phyloP scores from a whole-genome alignment of 1,284 basidiomycete genomes.

The Ceratobasidium sp. region DNA sequence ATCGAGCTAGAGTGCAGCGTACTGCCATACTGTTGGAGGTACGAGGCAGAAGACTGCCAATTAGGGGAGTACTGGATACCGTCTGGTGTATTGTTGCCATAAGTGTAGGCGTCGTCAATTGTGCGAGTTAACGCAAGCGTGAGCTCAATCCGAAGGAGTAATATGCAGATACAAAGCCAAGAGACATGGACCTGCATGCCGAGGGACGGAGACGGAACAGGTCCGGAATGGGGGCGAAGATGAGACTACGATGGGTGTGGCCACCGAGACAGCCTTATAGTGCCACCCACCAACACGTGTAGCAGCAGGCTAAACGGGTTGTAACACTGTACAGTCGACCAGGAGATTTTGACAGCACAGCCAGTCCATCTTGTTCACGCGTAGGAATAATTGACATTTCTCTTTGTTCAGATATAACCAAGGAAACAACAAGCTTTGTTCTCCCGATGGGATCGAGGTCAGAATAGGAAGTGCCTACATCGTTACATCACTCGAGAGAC shows the following conservation, averaged over 20 bases:
- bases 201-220: background rate
- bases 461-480: background rate
- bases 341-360: background rate
- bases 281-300: background rate
- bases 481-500: background rate
- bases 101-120: background rate
- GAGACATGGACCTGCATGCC: background rate
- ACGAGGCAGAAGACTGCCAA: background rate
- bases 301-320: background rate
- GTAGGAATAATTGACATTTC: background rate
- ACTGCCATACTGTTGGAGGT: background rate
- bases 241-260: background rate
- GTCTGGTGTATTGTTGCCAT: background rate
- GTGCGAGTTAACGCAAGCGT: background rate
- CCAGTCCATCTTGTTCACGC: background rate
- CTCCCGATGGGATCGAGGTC: background rate
- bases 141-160: background rate
- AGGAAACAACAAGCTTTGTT: conserved; percentile 1
- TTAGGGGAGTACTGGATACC: background rate
- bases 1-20: conserved; percentile 2
- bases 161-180: background rate
- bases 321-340: background rate
- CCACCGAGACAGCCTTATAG: background rate
- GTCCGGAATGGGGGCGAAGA: background rate
- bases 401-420: conserved; percentile 1